Evolutionary conservation across 495 filamentous ascomycete genomes (phyloP), one percentile per base, ranked within the genome.

Genomic region (Choiromyces venosus): DNA sequence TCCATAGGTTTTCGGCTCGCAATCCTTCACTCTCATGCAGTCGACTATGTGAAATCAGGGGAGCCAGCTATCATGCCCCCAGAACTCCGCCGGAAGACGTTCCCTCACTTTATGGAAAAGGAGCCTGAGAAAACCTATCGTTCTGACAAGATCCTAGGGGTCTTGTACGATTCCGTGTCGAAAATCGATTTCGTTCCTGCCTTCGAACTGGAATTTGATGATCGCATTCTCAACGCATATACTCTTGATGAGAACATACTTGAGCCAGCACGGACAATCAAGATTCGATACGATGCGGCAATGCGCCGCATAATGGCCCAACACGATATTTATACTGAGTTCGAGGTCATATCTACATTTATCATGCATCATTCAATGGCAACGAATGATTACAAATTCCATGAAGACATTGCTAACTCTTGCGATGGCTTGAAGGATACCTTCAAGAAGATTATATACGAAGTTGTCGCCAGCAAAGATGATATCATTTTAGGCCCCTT

Each of bases 41-140:
- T 99, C 3, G 95, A 99, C 78, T 98, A 93, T 82, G 89, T 91
- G 67, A 99, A 99, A 82, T 91, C 91, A n/a, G 95, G 95, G 0
- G 84, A 87, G 25, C 86, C 91, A 18, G 94, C 93, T 2, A 76
- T 84, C 4, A 91, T 96, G 87, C 83, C 84, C 1, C 85, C 85
- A 42, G 83, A 85, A 2, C 84, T 96, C 1, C 83, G 86, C 14
- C 88, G 90, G 0, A 82, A 71, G 2, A 82, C 81, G 66, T 97
- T 88, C 85, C 95, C 95, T 0, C 95, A 99, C 79, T 99, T 96
- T 77, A 96, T 97, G 91, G 91, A 96, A 73, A 94, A 91, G 77
- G 84, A 83, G 18, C 82, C 86, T 33, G 83, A 87, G 1, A 83
- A 83, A 64, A 85, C 85, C 0, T 95, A 96, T 74, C 83, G 82